A percentile compares a stretch with the other conserved stretches of the same genome.
Evolutionary conservation across 495 filamentous ascomycete species (phyloP).

Genomic region (Neurospora pannonica): DNA sequence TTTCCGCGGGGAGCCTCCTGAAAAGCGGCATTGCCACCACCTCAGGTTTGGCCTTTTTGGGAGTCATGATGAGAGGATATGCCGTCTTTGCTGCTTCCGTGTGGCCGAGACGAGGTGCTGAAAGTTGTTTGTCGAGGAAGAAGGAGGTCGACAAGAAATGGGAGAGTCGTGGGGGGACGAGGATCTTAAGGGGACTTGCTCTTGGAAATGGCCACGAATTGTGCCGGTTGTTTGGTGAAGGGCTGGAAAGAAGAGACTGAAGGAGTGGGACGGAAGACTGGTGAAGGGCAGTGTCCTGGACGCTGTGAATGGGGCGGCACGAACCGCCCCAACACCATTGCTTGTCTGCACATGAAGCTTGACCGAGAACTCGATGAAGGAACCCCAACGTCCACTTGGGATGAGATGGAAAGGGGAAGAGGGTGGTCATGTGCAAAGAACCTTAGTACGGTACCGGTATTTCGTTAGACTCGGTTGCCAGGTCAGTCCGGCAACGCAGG

Average conservation of each 20-base stretch:
- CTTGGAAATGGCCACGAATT: neutral
- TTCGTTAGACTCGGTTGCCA: too few species aligned
- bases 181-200: neutral
- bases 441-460: too few species aligned
- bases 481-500: too few species aligned
- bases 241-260: neutral
- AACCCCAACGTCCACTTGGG: neutral
- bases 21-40: neutral
- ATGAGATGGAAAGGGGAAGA: neutral
- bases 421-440: neutral
- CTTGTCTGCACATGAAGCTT: neutral
- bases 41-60: neutral
- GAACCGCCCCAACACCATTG: neutral
- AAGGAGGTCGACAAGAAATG: neutral
- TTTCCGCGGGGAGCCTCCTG: slow-evolving; percentile 1
- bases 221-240: neutral
- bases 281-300: neutral
- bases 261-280: neutral
- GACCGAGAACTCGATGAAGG: neutral
- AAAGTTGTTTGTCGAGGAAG: neutral
- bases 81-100: neutral
- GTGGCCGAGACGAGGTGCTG: neutral
- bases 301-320: neutral
- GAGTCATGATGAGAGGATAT: neutral
- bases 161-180: neutral